Evolutionary conservation across 352 stramenopile genomes (phyloP).

Genomic region (Globisporangium heterothallicum): DNA sequence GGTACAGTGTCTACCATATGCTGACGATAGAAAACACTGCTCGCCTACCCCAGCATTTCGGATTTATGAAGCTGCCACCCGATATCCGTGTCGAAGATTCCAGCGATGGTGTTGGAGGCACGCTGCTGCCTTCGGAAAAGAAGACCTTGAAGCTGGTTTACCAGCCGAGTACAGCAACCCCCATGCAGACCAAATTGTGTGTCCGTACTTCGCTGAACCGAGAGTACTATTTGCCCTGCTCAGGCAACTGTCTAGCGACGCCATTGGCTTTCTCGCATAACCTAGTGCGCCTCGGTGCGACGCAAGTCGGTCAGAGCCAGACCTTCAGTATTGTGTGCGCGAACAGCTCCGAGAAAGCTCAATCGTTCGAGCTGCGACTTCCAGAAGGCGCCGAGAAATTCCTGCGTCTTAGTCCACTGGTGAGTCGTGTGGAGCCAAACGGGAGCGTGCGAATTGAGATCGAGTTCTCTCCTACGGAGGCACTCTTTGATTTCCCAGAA

Average conservation of each 20-base stretch:
- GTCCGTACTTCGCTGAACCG: slow-evolving; percentile 35
- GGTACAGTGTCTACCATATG: slow-evolving; percentile 25
- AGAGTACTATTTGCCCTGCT: slow-evolving; percentile 26
- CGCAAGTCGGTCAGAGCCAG: slow-evolving; percentile 30
- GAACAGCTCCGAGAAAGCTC: slow-evolving; percentile 26
- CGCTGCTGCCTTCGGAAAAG: slow-evolving; percentile 27
- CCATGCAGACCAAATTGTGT: slow-evolving; percentile 16
- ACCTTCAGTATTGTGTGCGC: slow-evolving; percentile 23
- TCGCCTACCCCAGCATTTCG: slow-evolving; percentile 31
- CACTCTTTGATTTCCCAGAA: slow-evolving; percentile 32
- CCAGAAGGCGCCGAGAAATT: slow-evolving; percentile 24
- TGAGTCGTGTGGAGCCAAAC: slow-evolving; percentile 39
- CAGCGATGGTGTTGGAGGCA: slow-evolving; percentile 21
- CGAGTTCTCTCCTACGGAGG: slow-evolving; percentile 53
- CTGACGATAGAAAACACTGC: slow-evolving; percentile 27
- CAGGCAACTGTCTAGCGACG: slow-evolving; percentile 20
- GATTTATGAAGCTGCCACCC: slow-evolving; percentile 20
- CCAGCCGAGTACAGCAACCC: slow-evolving; percentile 13
- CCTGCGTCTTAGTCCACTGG: slow-evolving; percentile 58
- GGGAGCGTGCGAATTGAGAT: slow-evolving; percentile 71
- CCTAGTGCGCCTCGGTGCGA: slow-evolving; percentile 29
- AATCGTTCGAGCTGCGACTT: slow-evolving; percentile 24
- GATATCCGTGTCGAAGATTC: slow-evolving; percentile 22
- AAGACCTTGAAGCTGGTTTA: slow-evolving; percentile 25
- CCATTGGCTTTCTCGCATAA: slow-evolving; percentile 31